phyloP scores from a whole-genome alignment of 116 monocot species.

The Papilionanthe hybrid region DNA sequence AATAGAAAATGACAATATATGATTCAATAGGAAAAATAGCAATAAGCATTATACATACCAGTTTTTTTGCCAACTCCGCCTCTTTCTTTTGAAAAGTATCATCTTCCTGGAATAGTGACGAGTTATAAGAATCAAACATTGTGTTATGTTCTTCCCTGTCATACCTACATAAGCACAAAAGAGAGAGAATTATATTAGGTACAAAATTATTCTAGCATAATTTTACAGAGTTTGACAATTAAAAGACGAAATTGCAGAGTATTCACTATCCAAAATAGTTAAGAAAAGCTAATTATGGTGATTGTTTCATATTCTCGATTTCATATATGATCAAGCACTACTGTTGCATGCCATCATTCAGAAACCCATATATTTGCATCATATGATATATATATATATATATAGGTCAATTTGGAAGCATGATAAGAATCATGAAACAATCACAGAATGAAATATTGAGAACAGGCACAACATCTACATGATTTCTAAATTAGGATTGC shows the following conservation, averaged over 20 bases:
- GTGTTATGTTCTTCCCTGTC: slow-evolving; percentile 86
- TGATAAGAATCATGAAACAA: neutral
- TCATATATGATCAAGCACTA: no score
- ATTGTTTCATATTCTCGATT: no score
- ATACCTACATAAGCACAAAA: slow-evolving; percentile 52
- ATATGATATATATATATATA: neutral
- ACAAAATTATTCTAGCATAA: neutral
- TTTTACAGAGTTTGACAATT: neutral
- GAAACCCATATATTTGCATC: no score
- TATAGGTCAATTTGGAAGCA: neutral
- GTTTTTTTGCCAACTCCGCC: slow-evolving; percentile 67
- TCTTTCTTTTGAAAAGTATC: slow-evolving; percentile 76
- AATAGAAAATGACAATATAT: neutral
- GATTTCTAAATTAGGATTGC: neutral
- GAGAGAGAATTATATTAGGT: neutral
- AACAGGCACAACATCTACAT: neutral
- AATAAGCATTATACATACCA: slow-evolving; percentile 40
- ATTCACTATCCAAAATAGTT: no score
- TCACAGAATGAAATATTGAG: neutral
- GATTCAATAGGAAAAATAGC: neutral
- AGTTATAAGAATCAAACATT: slow-evolving; percentile 65
- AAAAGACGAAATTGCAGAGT: neutral
- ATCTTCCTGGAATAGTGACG: slow-evolving; percentile 56
- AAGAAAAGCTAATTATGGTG: no score
- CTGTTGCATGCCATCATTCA: no score